Evolutionary conservation across 2,329 filamentous ascomycete species (phyloP), one percentile per base, ranked within the genome.

Genomic region (Fusarium sp.): DNA sequence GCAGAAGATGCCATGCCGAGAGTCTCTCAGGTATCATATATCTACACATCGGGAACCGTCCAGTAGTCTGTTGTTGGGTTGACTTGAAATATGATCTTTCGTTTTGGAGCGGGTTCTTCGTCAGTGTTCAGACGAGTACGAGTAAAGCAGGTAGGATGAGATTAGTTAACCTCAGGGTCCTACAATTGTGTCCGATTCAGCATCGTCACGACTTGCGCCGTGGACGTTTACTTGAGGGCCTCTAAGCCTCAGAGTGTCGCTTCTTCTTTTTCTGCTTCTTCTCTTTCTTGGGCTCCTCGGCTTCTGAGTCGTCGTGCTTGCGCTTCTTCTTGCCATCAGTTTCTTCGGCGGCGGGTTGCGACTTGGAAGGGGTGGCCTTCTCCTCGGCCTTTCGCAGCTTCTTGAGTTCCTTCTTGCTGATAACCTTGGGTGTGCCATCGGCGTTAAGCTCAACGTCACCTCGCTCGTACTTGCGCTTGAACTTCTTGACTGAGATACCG

Each of bases 371-470:
- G 45, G 82, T 81, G n/a, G 70, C 73, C 57, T 80, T 75, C 77
- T 90, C 89, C 79, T 89, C 89, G 24, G 81, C 83, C 84, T 92
- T 92, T 83, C 89, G 90, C 65, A 88, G 84, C 86, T 93, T 92
- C 87, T 93, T 93, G 78, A 92, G 82, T 51, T 93, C 91, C 85
- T 93, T 94, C 87, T 94, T 94, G 85, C 90, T 93, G 77, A 91
- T 82, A 8, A 93, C 86, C 75, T 89, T 86, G 44, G 92, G 90
- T 57, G 87, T 91, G 64, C 92, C 92, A 69, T 92, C 89, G 18
- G 84, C 83, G 75, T 87, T 87, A 72, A 94, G 84, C 79, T 90
- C 86, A 72, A 95, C 92, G 78, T 94, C 91, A 41, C 93, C 93
- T 70, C 91, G 88, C 83, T 93, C 92, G 74, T 90, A 90, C 87